Evolutionary conservation across 495 filamentous ascomycete species (phyloP), one percentile per base, ranked within the genome.

Genomic region (Aspergillus bertholletiae): DNA sequence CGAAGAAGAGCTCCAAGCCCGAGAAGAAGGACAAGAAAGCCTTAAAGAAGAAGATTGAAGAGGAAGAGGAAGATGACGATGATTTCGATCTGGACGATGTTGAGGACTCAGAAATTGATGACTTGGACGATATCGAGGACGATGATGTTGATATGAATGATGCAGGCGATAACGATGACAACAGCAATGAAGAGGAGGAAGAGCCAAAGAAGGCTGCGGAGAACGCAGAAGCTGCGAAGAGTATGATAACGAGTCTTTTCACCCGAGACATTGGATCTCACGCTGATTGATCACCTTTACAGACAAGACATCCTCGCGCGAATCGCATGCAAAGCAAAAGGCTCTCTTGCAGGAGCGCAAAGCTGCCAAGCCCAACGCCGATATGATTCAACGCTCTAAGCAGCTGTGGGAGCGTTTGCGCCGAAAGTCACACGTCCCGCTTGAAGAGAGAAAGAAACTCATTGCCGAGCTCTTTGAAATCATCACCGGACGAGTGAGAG

Each of bases 391-490:
- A n/a, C 84, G 89, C 40, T 89, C 90, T 4, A 97, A 97, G 77
- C 90, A 96, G 74, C 78, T 99, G 32, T 99, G 95, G 95, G 95
- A 99, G 74, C 84, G 86, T 53, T 70, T 99, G 57, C 86, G 95
- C 53, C 82, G 89, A 55, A 96, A 96, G 70, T 95, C 91, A 8
- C 89, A 96, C 61, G 88, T 97, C 1, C 87, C 89, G 17, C 78
- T 80, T 52, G 88, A 91, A 37, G 90, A 97, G 70, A 80, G 95
- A 49, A 88, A 93, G 68, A 80, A 85, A 67, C 81, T 97, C 18
- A 87, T 97, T 28, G 82, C 82, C 21, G 92, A 97, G 75, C 79
- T 97, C 6, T 96, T 92, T 68, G 82, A 84, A 46, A 92, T 97
- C 60, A 88, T 96, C 62, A 95, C 88, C 6, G 92, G 91, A 20